Conservation (phyloP, 2,329 filamentous ascomycete genomes). For the Fusarium avenaceum region DNA sequence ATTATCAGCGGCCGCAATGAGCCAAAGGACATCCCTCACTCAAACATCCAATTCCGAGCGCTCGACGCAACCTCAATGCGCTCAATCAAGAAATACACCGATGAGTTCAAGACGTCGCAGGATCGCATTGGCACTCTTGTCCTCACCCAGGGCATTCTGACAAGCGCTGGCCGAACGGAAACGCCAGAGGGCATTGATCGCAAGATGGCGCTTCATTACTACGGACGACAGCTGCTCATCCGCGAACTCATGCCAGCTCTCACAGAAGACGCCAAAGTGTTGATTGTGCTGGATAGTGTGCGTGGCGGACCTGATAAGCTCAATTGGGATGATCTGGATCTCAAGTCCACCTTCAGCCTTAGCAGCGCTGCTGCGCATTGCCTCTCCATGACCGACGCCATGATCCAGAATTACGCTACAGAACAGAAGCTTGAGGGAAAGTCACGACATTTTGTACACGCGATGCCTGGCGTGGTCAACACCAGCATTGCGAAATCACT, state of each 20-base stretch:
- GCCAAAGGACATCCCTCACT: conserved; percentile 48
- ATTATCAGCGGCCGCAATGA: conserved; percentile 54
- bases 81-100: conserved; percentile 53
- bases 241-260: conserved; percentile 56
- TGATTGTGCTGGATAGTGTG: conserved; percentile 55
- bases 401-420: conserved; percentile 53
- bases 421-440: conserved; percentile 33
- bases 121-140: conserved; percentile 56
- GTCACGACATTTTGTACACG: conserved; percentile 56
- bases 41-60: conserved; percentile 52
- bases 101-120: conserved; percentile 40
- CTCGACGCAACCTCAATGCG: conserved; percentile 55
- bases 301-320: conserved; percentile 53
- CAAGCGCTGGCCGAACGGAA: conserved; percentile 54
- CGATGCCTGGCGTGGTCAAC: conserved; percentile 56
- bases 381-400: conserved; percentile 56
- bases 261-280: conserved; percentile 54
- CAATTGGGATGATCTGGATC: conserved; percentile 57
- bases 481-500: conserved; percentile 51
- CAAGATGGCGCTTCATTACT: conserved; percentile 63
- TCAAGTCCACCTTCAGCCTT: conserved; percentile 54
- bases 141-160: conserved; percentile 57
- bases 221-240: conserved; percentile 60
- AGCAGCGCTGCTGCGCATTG: conserved; percentile 55
- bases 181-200: conserved; percentile 60